Percentiles rank a stretch among this genome's conserved stretches.
Conservation (phyloP, 441 rosid genomes). For the Gossypium laxum region DNA sequence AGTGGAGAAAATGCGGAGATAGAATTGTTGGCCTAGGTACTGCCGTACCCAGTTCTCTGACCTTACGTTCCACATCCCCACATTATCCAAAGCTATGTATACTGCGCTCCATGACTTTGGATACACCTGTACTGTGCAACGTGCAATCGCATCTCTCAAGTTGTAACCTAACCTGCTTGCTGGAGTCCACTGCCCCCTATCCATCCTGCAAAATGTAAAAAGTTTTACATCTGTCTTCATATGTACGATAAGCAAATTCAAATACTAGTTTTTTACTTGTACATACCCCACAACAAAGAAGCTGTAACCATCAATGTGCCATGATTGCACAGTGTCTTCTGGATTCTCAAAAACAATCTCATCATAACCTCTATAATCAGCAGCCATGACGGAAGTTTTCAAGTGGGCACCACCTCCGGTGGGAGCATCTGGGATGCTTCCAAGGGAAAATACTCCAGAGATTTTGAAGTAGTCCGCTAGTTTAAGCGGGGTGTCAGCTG, state of each 20-base stretch:
- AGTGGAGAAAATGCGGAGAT: slow-evolving; percentile 51
- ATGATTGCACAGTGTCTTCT: slow-evolving; percentile 48
- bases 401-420: slow-evolving; percentile 35
- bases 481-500: slow-evolving; percentile 62
- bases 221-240: not conserved
- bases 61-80: slow-evolving; percentile 81
- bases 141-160: slow-evolving; percentile 53
- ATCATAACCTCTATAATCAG: slow-evolving; percentile 43
- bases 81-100: slow-evolving; percentile 64
- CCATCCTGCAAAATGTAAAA: slow-evolving; percentile 42
- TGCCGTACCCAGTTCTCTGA: slow-evolving; percentile 64
- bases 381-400: slow-evolving; percentile 60
- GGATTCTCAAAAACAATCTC: slow-evolving; percentile 59
- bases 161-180: slow-evolving; percentile 48
- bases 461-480: slow-evolving; percentile 67
- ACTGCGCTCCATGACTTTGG: slow-evolving; percentile 64
- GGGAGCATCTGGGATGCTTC: slow-evolving; percentile 55
- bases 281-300: slow-evolving; percentile 62
- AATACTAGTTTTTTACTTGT: not conserved
- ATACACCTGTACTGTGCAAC: slow-evolving; percentile 52
- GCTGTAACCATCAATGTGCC: slow-evolving; percentile 65
- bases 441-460: slow-evolving; percentile 49
- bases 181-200: slow-evolving; percentile 60
- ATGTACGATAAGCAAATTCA: not conserved
- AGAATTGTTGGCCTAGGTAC: slow-evolving; percentile 72